Percentiles rank a stretch among this genome's conserved stretches.
These are phyloP conservation scores for Fusarium succisae DNA, from an alignment of 2,329 filamentous ascomycete species.

Conservation along the genomic window DNA sequence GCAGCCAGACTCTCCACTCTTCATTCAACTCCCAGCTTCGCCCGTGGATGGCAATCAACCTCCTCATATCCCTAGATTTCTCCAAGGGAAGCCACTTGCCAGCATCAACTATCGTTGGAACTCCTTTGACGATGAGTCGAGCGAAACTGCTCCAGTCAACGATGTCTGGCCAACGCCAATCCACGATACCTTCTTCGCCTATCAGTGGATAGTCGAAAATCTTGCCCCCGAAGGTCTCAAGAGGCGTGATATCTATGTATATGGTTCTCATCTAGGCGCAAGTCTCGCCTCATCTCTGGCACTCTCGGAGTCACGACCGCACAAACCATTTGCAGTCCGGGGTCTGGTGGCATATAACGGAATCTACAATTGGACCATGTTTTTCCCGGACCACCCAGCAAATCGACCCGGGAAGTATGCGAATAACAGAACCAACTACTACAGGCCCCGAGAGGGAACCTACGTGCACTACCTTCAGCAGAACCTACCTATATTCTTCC, in stretches of 20 bases:
- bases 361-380: conserved; percentile 72
- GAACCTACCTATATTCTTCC: conserved; percentile 57
- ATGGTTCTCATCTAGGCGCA: conserved; percentile 67
- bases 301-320: conserved; percentile 62
- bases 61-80: conserved; percentile 52
- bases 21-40: conserved; percentile 65
- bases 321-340: conserved; percentile 57
- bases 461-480: conserved; percentile 51
- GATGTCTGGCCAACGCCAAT: conserved; percentile 64
- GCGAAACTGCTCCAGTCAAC: conserved; percentile 38
- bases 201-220: conserved; percentile 60
- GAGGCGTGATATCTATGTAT: conserved; percentile 56
- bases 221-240: conserved; percentile 49
- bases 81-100: conserved; percentile 57
- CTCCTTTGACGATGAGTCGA: conserved; percentile 25
- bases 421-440: conserved; percentile 24
- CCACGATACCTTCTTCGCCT: conserved; percentile 65
- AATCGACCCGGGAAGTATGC: conserved; percentile 44
- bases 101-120: conserved; percentile 70
- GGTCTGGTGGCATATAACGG: conserved; percentile 67
- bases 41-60: conserved; percentile 44
- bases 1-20: conserved; percentile 54
- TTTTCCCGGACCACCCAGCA: conserved; percentile 62
- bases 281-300: conserved; percentile 65
- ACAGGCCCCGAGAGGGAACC: conserved; percentile 43